phyloP scores from a whole-genome alignment of 768 basidiomycete genomes.

The Leccinum disarticulatum region DNA sequence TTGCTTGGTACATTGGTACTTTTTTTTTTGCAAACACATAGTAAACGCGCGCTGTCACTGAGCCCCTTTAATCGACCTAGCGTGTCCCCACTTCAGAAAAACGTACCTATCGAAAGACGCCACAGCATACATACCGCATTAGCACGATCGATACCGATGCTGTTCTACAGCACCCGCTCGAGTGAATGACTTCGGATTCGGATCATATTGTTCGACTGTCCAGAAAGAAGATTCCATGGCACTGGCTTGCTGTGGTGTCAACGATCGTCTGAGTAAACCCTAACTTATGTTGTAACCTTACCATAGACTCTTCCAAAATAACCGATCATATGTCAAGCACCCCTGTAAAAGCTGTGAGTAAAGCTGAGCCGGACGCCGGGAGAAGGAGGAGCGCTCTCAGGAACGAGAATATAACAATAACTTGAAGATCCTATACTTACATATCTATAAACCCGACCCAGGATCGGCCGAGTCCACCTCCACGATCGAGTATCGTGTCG shows the following conservation, averaged over 20 bases:
- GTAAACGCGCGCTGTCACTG: background rate
- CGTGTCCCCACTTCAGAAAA: background rate
- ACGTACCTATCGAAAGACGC: background rate
- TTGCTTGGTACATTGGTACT: background rate
- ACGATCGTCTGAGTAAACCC: background rate
- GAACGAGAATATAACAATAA: background rate
- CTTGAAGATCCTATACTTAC: background rate
- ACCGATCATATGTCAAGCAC: background rate
- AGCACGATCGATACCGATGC: background rate
- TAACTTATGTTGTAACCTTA: background rate
- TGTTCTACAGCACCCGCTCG: background rate
- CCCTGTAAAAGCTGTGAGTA: background rate
- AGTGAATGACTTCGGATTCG: background rate
- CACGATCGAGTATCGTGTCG: background rate
- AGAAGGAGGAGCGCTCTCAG: background rate
- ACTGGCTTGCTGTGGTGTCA: background rate
- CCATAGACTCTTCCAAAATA: background rate
- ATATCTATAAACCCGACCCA: background rate
- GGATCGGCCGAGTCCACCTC: background rate
- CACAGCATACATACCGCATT: background rate
- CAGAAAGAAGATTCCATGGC: background rate
- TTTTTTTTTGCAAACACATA: background rate
- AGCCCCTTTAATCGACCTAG: background rate
- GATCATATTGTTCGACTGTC: background rate
- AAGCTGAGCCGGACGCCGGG: background rate